Base-by-base conservation (phyloP, 164 flowering plant genomes). In the Brasenia schreberi region DNA sequence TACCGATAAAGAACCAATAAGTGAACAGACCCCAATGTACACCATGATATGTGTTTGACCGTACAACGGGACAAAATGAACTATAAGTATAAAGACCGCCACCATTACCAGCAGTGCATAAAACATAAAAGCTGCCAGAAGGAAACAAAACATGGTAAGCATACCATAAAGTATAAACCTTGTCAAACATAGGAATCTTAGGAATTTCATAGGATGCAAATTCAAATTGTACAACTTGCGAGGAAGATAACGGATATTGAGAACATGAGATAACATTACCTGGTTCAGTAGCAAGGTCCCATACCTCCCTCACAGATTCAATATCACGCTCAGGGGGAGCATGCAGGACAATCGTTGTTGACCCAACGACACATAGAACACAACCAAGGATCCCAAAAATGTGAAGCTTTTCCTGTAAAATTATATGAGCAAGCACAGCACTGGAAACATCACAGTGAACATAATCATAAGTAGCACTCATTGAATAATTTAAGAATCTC, bases 281-380 rank as follows among this genome's bases (percentile, higher is more conserved):
- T 71, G 90, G 96, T 74, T 89, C 96, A 43, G 90, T 89, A 44
- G 92, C 92, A 76, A 89, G 90, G 68, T 87, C 82, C 96, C 96
- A 89, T 43, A 89, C 92, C 85, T 89, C 89, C 64, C 42, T 76
- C 65, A 89, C 96, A 59, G 96, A 89, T 66, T 84, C 85, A 68
- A 89, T 89, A 44, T 71, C 83, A 12, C 82, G 87, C 67, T 89
- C 96, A 75, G 77, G 92, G 77, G 96, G 96, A 72, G 96, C 96
- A 79, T 89, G 96, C 58, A 87, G 72, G 39, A 89, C 96, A 68
- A 89, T 89, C 66, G 96, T 83, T 62, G 88, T 89, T 61, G 96
- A 89, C 18, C 96, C 92, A 74, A 87, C 92, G 64, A 89, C 92
- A 72, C 96, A 89, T 5, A 89, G 71, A 69, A 76, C 82, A 77